Evolutionary conservation across 2,329 filamentous ascomycete genomes (phyloP).

Genomic region (Pseudocercospora fuligena): DNA sequence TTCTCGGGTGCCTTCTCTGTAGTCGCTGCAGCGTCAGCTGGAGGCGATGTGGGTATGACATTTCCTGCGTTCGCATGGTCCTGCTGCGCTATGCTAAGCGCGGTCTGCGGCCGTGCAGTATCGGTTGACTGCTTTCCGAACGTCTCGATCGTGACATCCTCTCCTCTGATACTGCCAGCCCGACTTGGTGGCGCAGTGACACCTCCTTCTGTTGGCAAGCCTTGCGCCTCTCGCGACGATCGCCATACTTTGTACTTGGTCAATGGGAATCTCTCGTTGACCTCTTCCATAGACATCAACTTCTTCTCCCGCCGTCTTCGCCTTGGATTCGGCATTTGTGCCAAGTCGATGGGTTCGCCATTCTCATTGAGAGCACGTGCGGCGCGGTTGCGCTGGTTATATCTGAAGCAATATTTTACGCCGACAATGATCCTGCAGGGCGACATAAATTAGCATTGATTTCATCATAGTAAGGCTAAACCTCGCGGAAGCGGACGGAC

Average conservation of each 20-base stretch:
- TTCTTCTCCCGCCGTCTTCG: conserved; percentile 89
- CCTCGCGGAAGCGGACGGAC: conserved; percentile 15
- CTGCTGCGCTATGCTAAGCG: conserved; percentile 47
- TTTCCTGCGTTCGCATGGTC: conserved; percentile 52
- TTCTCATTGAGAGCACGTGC: conserved; percentile 77
- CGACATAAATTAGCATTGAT: conserved; percentile 26
- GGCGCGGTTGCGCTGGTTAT: conserved; percentile 90
- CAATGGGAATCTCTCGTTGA: conserved; percentile 95
- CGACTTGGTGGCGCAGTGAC: conserved; percentile 76
- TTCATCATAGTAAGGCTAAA: conserved; percentile 4
- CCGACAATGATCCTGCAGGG: conserved; percentile 91
- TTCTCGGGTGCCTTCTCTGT: conserved; percentile 40
- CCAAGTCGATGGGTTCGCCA: conserved; percentile 81
- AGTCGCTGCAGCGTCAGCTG: conserved; percentile 32
- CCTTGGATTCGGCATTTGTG: conserved; percentile 82
- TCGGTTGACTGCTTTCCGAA: conserved; percentile 39
- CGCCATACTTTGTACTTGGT: conserved; percentile 97
- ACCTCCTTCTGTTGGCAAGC: conserved; percentile 81
- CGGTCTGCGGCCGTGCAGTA: conserved; percentile 41
- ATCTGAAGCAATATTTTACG: conserved; percentile 98
- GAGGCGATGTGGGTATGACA: conserved; percentile 26
- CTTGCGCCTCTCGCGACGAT: conserved; percentile 78
- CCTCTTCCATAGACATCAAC: conserved; percentile 98
- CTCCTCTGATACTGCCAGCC: conserved; percentile 70
- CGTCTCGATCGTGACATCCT: conserved; percentile 51